Conservation (phyloP, 768 basidiomycete genomes). For the Leccinum pellstonianum region DNA sequence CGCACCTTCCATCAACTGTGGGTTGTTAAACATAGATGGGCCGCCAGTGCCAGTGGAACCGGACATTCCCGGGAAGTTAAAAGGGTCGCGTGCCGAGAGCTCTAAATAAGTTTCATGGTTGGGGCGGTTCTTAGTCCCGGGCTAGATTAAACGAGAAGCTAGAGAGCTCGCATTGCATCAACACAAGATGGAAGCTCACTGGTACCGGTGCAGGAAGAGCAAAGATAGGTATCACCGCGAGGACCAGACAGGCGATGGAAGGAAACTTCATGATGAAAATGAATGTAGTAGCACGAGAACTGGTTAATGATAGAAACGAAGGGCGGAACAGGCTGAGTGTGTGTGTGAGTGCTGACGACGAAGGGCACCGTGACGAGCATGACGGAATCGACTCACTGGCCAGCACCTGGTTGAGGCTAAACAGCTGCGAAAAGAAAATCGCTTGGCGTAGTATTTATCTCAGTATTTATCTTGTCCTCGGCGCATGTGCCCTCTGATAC, state of each 20-base stretch:
- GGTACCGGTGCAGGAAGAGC: neutral
- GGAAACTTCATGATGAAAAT: neutral
- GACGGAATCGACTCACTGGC: neutral
- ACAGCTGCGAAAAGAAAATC: neutral
- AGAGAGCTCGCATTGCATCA: neutral
- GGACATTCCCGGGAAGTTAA: too few species aligned
- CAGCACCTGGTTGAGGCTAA: neutral
- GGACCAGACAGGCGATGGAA: neutral
- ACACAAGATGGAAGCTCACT: neutral
- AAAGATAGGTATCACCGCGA: neutral
- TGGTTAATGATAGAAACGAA: neutral
- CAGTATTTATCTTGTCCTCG: too few species aligned
- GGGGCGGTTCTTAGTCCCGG: neutral
- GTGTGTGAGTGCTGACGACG: neutral
- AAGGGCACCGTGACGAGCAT: neutral
- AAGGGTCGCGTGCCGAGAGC: neutral
- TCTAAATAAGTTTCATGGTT: neutral
- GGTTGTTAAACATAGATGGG: too few species aligned
- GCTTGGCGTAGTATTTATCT: too few species aligned
- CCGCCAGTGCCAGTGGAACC: too few species aligned
- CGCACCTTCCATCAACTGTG: too few species aligned
- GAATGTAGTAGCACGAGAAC: neutral
- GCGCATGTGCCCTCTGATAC: too few species aligned
- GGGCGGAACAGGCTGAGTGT: neutral
- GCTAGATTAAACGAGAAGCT: neutral